Evolutionary conservation across 805 yeast species (phyloP), one percentile per base, ranked within the genome.

Genomic region (Metschnikowia henanensis): DNA sequence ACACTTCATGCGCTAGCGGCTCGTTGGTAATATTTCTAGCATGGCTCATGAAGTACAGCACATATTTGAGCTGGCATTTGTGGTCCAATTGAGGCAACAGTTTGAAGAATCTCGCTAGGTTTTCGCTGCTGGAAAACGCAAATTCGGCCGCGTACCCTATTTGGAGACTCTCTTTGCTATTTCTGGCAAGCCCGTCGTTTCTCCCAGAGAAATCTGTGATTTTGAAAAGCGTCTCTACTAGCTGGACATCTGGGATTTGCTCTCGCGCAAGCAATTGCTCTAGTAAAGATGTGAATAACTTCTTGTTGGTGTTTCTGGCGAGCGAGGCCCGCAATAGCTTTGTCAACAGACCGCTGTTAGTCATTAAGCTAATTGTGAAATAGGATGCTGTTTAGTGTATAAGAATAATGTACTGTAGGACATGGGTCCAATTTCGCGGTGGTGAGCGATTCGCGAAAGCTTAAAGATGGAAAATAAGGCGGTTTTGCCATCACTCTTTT

Each of bases 261-360:
- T 45, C 42, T 16, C 45, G 46, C 13, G 53, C 46, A 22, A 59
- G 57, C 21, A 69, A 51, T 46, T 67, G 70, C 32, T 53, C 51
- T 44, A 55, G 60, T 15, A 70, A 52, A 4, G 56, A 46, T 5
- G 55, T 46, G 45, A 70, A 69, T 13, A 55, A 53, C 39, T 55
- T 58, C 29, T 53, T 46, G 8, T 65, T 31, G 4, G 62, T 43
- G 8, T 49, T 50, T 40, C 55, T 56, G 17, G 51, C 43, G 4
- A 59, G 43, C 3, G 64, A 48, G 9, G 49, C 52, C 37, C 47
- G 52, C 20, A 65, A 53, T 15, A 66, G 53, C 28, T 46, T 45
- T 17, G 17, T 23, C 13, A 52, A 43, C 9, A 49, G 39, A 26
- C 36, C 30, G 12, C 37, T 39, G 9, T 38, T 18, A 16, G 46